These are phyloP conservation scores for Rhodotorula babjevae DNA, from an alignment of 768 basidiomycete genomes.

Conservation along the genomic window DNA sequence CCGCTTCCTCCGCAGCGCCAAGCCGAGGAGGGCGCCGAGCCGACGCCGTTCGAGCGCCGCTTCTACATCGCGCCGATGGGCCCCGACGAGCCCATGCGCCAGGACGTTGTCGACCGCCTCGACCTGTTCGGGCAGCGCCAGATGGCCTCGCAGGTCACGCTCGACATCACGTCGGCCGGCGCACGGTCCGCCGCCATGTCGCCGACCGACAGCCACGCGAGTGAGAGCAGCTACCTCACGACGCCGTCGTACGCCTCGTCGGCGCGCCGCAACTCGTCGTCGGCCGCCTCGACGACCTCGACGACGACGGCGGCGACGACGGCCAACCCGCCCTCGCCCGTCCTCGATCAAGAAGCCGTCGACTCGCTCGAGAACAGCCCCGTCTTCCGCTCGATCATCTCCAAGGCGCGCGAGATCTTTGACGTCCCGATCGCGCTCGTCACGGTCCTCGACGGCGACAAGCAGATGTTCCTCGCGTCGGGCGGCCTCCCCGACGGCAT, in stretches of 20 bases:
- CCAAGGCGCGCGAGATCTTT: slow-evolving; percentile 18
- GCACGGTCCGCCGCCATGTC: neutral
- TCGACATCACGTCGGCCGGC: neutral
- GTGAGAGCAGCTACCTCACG: neutral
- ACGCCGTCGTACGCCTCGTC: neutral
- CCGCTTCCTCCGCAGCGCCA: slow-evolving; percentile 17
- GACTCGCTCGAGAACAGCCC: slow-evolving; percentile 22
- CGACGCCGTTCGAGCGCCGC: slow-evolving; percentile 21
- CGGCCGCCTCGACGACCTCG: neutral
- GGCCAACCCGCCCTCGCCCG: neutral
- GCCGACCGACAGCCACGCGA: neutral
- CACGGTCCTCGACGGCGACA: slow-evolving; percentile 38
- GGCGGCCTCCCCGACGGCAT: slow-evolving; percentile 35
- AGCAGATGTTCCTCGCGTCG: slow-evolving; percentile 40
- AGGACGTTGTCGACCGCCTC: slow-evolving; percentile 36
- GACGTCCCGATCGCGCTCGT: slow-evolving; percentile 9
- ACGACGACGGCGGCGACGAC: neutral
- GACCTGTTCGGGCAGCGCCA: slow-evolving; percentile 32
- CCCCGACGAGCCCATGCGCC: slow-evolving; percentile 27
- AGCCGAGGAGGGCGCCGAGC: neutral
- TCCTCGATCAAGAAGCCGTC: neutral
- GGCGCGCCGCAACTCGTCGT: slow-evolving; percentile 3
- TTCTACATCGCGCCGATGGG: slow-evolving; percentile 22
- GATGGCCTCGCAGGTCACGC: neutral
- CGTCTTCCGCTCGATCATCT: slow-evolving; percentile 29